Base-by-base conservation (phyloP, 441 rosid genomes). In the Euphorbia celastroides region DNA sequence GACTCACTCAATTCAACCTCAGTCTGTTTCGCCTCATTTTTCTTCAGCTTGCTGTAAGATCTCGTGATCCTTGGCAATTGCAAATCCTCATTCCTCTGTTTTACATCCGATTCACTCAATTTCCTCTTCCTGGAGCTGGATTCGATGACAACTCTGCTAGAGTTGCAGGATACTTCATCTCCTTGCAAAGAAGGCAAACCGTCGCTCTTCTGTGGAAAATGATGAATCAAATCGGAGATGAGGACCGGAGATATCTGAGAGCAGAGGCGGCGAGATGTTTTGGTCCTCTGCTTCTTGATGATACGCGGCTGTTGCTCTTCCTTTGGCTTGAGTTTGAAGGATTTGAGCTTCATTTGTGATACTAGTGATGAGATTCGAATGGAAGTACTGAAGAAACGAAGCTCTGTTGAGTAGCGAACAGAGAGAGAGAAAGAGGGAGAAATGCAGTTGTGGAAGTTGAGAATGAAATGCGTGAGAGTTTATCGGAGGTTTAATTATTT, bases 221-320 rank as follows among this genome's bases (percentile, higher is more conserved):
- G 16, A 10, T 34, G 22, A 23, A 20, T 27, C 46, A 79, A 16
- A 7, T 13, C 27, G 20, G 56, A 51, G 23, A 36, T 20, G 23
- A 82, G 61, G 61, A 76, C 22, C 0, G 93, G 81, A 62, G 87
- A 79, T 70, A 84, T 74, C 64, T 75, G 81, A 44, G 77, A 70
- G 58, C 87, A 84, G 66, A 77, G 75, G 61, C 82, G 73, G 64
- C 82, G 86, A 23, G 76, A 79, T 42, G 71, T 80, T 62, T 81
- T 83, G 51, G 92, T 85, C 7, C 93, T 82, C 75, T 70, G 82
- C 82, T 85, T 88, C 87, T 75, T 88, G 74, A 44, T 75, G 55
- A 78, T 50, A 73, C 25, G 55, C 57, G 76, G 69, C 48, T 64
- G 70, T 25, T 67, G 74, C 61, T 73, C 75, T 14, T 64, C 63